A percentile compares a stretch with the other conserved stretches of the same genome.
These are phyloP conservation scores for Jamesozyma hellenica DNA, from an alignment of 805 yeast genomes.

Conservation along the genomic window DNA sequence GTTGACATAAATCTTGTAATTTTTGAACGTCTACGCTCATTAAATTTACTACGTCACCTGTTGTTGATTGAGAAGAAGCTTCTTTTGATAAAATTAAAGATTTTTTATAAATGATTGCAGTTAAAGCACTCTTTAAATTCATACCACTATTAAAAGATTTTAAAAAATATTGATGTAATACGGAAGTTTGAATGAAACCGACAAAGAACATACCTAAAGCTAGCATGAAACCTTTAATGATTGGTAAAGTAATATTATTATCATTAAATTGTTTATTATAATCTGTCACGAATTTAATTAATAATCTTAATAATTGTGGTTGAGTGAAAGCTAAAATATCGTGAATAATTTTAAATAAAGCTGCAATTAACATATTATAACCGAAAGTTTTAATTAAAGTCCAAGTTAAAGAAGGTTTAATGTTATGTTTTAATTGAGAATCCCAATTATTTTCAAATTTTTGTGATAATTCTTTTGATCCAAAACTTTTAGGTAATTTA, in stretches of 20 bases:
- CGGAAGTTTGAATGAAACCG: slow-evolving; percentile 67
- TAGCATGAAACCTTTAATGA: slow-evolving; percentile 66
- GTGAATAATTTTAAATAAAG: slow-evolving; percentile 58
- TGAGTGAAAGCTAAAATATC: slow-evolving; percentile 79
- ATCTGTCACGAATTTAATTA: slow-evolving; percentile 51
- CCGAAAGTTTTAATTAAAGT: slow-evolving; percentile 73
- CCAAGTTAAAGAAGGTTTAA: slow-evolving; percentile 39
- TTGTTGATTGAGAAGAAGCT: slow-evolving; percentile 57
- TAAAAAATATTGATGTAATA: slow-evolving; percentile 70
- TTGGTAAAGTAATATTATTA: slow-evolving; percentile 36
- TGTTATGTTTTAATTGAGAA: slow-evolving; percentile 38
- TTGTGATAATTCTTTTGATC: slow-evolving; percentile 42
- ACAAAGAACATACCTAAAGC: slow-evolving; percentile 65
- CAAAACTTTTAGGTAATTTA: slow-evolving; percentile 57
- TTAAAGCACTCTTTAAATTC: slow-evolving; percentile 60
- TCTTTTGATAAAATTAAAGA: slow-evolving; percentile 62
- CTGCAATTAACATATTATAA: slow-evolving; percentile 56
- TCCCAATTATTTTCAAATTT: slow-evolving; percentile 54
- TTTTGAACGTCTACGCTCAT: slow-evolving; percentile 93
- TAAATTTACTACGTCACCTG: slow-evolving; percentile 89
- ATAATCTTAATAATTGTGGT: slow-evolving; percentile 65
- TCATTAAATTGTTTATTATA: slow-evolving; percentile 30
- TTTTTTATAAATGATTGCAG: slow-evolving; percentile 58
- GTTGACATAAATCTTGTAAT: slow-evolving; percentile 73
- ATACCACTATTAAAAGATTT: slow-evolving; percentile 68